A percentile compares a stretch with the other conserved stretches of the same genome.
Evolutionary conservation across 2,329 filamentous ascomycete genomes (phyloP).

Genomic region (Trichoderma koningii): DNA sequence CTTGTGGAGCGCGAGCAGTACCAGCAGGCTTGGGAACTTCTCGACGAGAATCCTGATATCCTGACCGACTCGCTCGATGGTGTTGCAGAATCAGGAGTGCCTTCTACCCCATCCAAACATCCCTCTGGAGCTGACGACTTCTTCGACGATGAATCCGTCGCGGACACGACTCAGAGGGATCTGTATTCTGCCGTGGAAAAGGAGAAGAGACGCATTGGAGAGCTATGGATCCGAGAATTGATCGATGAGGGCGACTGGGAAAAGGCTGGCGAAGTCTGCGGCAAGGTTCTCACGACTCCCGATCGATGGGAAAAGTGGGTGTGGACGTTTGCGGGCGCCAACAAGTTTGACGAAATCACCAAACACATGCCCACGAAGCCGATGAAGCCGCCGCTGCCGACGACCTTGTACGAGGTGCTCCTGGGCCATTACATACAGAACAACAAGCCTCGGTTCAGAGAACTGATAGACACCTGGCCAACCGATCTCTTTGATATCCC

Average conservation of each 20-base stretch:
- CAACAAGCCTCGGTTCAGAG: slow-evolving; percentile 73
- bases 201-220: slow-evolving; percentile 88
- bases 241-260: slow-evolving; percentile 74
- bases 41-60: slow-evolving; percentile 84
- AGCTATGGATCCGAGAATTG: slow-evolving; percentile 89
- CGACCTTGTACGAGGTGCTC: slow-evolving; percentile 83
- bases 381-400: slow-evolving; percentile 77
- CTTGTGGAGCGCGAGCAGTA: slow-evolving; percentile 79
- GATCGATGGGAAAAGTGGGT: slow-evolving; percentile 95
- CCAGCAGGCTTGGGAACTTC: slow-evolving; percentile 81
- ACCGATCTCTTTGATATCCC: slow-evolving; percentile 79
- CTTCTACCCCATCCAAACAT: slow-evolving; percentile 47
- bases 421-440: slow-evolving; percentile 83
- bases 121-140: slow-evolving; percentile 60
- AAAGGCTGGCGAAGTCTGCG: slow-evolving; percentile 76
- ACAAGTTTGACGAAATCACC: slow-evolving; percentile 87
- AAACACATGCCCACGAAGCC: slow-evolving; percentile 76
- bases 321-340: slow-evolving; percentile 82
- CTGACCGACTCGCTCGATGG: slow-evolving; percentile 49
- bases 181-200: slow-evolving; percentile 71
- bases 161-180: slow-evolving; percentile 59
- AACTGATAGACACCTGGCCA: slow-evolving; percentile 81
- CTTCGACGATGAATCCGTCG: slow-evolving; percentile 65
- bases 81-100: slow-evolving; percentile 42
- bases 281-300: slow-evolving; percentile 77